Percentiles rank a stretch among this genome's conserved stretches.
Conservation (phyloP, 805 yeast species). For the Ogataea pignaliae region DNA sequence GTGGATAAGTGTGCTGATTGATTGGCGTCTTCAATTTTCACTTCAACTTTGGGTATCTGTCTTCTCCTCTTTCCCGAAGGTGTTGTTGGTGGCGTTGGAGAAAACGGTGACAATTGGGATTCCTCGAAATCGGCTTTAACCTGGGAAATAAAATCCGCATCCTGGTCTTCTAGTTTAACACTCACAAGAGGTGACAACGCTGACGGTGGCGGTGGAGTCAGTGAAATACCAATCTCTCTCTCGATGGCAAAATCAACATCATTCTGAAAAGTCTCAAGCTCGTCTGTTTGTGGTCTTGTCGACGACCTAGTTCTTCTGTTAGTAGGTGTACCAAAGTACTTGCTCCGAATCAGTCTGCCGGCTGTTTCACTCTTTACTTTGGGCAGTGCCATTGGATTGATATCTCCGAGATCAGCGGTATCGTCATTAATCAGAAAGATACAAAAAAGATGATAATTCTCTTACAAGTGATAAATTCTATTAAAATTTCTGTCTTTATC, state of each 20-base stretch:
- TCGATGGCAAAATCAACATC: background rate
- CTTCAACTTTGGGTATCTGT: background rate
- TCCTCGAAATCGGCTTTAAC: background rate
- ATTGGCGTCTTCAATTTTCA: background rate
- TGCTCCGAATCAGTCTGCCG: background rate
- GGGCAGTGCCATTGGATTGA: too few relatives aligned
- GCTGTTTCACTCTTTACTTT: too few relatives aligned
- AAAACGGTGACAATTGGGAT: background rate
- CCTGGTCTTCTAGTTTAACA: too few relatives aligned
- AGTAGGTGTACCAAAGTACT: background rate
- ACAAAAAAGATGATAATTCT: too few relatives aligned
- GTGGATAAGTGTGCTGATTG: background rate
- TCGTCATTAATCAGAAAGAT: too few relatives aligned
- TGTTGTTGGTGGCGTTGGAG: background rate
- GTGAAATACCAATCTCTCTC: too few relatives aligned
- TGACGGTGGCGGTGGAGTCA: too few relatives aligned
- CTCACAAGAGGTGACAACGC: too few relatives aligned
- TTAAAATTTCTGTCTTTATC: too few relatives aligned
- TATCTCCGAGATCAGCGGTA: too few relatives aligned
- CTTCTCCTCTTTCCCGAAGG: conserved; percentile 2
- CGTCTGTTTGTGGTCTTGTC: background rate
- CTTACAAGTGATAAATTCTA: too few relatives aligned
- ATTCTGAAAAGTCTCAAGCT: background rate
- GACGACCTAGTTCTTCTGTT: background rate
- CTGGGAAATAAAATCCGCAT: background rate